Base-by-base conservation (phyloP, 2,329 filamentous ascomycete species). In the Triangularia verruculosa region DNA sequence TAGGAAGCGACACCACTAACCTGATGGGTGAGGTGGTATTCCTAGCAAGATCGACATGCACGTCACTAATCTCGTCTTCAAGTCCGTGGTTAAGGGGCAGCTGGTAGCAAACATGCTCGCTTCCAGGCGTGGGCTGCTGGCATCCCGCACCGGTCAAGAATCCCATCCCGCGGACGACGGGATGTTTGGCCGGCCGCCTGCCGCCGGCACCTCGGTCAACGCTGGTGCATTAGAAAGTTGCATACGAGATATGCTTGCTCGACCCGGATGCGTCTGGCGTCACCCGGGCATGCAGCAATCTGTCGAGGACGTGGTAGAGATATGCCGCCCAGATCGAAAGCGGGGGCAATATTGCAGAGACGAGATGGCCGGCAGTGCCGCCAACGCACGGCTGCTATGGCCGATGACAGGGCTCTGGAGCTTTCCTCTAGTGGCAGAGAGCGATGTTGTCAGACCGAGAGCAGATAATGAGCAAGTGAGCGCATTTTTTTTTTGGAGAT, bases 241-340 rank as follows among this genome's bases (percentile, higher is more conserved):
- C 54, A 57, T 25, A 47, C 39, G n/a, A 20, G 39, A n/a, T 25
- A 57, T 30, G 54, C 27, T 22, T 20, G 30, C 55, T 25, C 6
- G 30, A 57, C 17, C 57, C 39, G 39, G 57, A 27, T 59, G 57
- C 28, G 39, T 59, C 20, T 59, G 52, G 25, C 54, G 28, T 20
- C 54, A 30, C 54, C 54, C 54, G 54, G 34, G 39, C n/a, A 57
- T 32, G 54, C 54, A 57, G 17, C 27, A 57, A 22, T 57, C 54
- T 20, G 28, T 28, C 27, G 22, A 57, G 54, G 24, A 15, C 5
- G 17, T 27, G 27, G 11, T 32, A 30, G 27, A 51, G 34, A 59
- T 52, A 59, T 59, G 57, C 57, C 57, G 57, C 43, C 34, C 39
- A 59, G 39, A 59, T 59, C 57, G 22, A 59, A 47, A 58, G 57